Evolutionary conservation across 1,139 yeast genomes (phyloP), one percentile per base, ranked within the genome.

Genomic region (Kodamaea alishanica): DNA sequence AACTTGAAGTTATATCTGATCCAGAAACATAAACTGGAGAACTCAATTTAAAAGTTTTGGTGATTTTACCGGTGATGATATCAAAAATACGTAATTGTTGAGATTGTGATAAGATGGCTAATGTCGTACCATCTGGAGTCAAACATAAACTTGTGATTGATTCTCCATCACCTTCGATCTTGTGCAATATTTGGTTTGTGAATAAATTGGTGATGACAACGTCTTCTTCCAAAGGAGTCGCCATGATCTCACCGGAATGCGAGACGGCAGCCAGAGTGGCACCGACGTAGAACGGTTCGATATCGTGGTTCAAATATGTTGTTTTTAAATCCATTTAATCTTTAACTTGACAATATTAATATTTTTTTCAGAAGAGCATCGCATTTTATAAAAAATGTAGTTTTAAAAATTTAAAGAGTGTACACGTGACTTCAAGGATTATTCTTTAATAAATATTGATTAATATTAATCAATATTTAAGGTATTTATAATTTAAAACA

Each of bases 91-190:
- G 76, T 52, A 92, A 72, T 58, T 85, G 88, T 52, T 88, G 90
- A 4, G 96, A 84, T 53, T 90, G 89, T 0, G 96, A 85, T 20
- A 88, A 78, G 20, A 82, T 77, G 2, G 89, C 88, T 28, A 92
- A 59, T 43, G 69, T 73, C 30, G 63, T 54, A 1, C 89, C 95
- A 56, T 89, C 89, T 0, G 95, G 88, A 0, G 96, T 78, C 6
- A 92, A 54, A 39, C 77, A 77, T 42, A 92, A 61, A 11, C 84
- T 81, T 1, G 97, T 88, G 41, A 90, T 68, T 31, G 74, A 68
- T 54, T 88, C 97, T 8, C 90, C 95, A 60, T 90, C 97, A 33
- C 96, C 96, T 43, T 81, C 84, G 30, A 92, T 64, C 35, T 67
- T 71, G 48, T 77, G 81, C n/a, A 84, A 43, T 26, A 77, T 63